A percentile compares a stretch with the other conserved stretches of the same genome.
Conservation (phyloP, 805 yeast genomes). For the Peterozyma toletana region DNA sequence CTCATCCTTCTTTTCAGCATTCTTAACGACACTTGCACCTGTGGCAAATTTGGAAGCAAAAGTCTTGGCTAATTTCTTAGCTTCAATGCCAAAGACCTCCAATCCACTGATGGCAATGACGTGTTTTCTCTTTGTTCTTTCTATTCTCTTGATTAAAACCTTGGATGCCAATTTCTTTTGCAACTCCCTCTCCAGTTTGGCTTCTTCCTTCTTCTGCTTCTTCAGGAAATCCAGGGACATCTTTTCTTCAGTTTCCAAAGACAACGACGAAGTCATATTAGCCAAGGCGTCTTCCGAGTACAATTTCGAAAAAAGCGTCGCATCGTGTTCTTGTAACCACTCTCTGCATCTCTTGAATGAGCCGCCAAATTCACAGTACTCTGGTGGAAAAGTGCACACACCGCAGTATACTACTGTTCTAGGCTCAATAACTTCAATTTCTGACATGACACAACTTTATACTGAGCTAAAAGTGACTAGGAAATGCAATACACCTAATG, state of each 20-base stretch:
- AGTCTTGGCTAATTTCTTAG: conserved; percentile 85
- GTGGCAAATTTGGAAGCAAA: conserved; percentile 94
- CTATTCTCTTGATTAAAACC: conserved; percentile 78
- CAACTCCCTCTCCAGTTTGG: conserved; percentile 76
- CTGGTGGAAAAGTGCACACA: conserved; percentile 80
- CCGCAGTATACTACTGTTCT: conserved; percentile 60
- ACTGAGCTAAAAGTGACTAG: too few species aligned
- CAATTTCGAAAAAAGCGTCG: conserved; percentile 47
- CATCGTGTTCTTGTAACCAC: conserved; percentile 63
- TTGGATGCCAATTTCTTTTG: conserved; percentile 75
- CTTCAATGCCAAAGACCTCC: conserved; percentile 82
- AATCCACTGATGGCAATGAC: conserved; percentile 81
- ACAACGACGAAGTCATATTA: conserved; percentile 51
- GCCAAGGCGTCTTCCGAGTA: conserved; percentile 57
- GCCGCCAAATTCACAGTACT: conserved; percentile 88
- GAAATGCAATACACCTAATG: too few species aligned
- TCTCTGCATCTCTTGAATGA: conserved; percentile 73
- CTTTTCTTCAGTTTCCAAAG: conserved; percentile 74
- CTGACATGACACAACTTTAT: too few species aligned
- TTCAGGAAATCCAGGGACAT: conserved; percentile 77
- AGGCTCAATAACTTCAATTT: conserved; percentile 11
- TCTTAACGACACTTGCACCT: conserved; percentile 88
- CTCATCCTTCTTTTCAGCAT: conserved; percentile 88
- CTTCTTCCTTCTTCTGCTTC: conserved; percentile 80
- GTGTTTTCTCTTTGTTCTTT: conserved; percentile 83